These are phyloP conservation scores for Pleochaeta shiraiana DNA, from an alignment of 2,329 filamentous ascomycete genomes.

Conservation along the genomic window DNA sequence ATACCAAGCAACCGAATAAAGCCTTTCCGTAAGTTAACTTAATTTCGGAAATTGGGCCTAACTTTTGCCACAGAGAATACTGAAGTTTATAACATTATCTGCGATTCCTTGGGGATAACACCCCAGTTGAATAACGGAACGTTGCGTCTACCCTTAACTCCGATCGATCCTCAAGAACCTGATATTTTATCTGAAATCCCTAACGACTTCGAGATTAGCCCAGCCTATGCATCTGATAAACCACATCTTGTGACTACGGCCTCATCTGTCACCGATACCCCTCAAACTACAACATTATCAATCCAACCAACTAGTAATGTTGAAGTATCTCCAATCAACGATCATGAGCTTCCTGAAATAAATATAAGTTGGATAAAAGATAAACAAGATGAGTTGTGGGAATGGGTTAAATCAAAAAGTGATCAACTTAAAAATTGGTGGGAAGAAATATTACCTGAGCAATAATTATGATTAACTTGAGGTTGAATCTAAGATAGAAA, in stretches of 20 bases:
- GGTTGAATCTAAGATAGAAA: no score
- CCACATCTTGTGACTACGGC: neutral
- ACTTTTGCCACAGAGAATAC: slow-evolving; percentile 46
- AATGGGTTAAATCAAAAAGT: neutral
- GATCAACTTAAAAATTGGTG: neutral
- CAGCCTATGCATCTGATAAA: no score
- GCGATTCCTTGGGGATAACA: slow-evolving; percentile 57
- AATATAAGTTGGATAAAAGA: neutral
- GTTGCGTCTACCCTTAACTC: slow-evolving; percentile 41
- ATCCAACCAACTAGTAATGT: no score
- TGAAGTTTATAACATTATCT: slow-evolving; percentile 87
- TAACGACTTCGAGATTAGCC: slow-evolving; percentile 25
- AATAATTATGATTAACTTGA: neutral
- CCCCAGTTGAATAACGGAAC: slow-evolving; percentile 78
- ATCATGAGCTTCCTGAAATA: neutral
- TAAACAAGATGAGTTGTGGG: neutral
- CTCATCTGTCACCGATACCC: neutral
- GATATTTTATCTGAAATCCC: slow-evolving; percentile 28
- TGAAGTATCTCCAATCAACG: neutral
- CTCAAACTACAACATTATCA: neutral
- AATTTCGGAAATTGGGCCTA: neutral
- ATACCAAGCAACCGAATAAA: slow-evolving; percentile 57
- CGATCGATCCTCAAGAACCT: slow-evolving; percentile 26
- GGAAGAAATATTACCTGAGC: neutral
- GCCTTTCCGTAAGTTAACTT: slow-evolving; percentile 46